Evolutionary conservation across 169 alveolate genomes (phyloP), one percentile per base, ranked within the genome.

Genomic region (Eimeria necatrix): DNA sequence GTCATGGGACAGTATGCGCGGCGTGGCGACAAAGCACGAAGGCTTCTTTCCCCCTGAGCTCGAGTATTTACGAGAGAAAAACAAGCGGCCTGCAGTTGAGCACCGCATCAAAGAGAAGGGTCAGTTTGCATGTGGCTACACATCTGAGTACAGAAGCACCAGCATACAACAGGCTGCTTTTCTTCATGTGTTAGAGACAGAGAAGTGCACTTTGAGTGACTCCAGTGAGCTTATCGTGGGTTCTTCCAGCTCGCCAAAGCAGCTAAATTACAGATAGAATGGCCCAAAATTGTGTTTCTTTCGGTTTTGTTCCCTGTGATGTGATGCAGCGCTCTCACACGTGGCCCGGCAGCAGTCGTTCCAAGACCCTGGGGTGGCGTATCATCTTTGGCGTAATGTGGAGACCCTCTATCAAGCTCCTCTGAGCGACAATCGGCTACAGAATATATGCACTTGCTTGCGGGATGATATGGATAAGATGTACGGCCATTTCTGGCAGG

Each of bases 401-500:
- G 74, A 88, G 85, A 32, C 8, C 0, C 59, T 70, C 0, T 88
- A 64, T 64, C 26, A 51, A 8, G 87, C 52, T 4, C 87, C 94
- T n/a, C 59, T 88, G 10, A 88, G 76, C n/a, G 85, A 64, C 4
- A 10, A n/a, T n/a, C 70, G 86, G 49, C 74, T 88, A 10, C 87
- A 64, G 46, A 70, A 70, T 46, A 88, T 88, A 32, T 64, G 87
- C 87, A 70, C 94, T 3, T 32, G n/a, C 12, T 24, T 88, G 53
- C 94, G 94, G 18, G 83, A 89, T n/a, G 94, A 71, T 10, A 51
- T 89, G 94, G 94, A 89, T 49, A 22, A n/a, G 51, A 8, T 32
- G 60, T 89, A 70, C 78, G 94, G 94, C 46, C 61, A 61, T 41
- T 89, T 70, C 78, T 89, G 94, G 94, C 94, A 89, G 46, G 94